Evolutionary conservation across 2,329 filamentous ascomycete genomes (phyloP).

Genomic region (Penicillium sp.): DNA sequence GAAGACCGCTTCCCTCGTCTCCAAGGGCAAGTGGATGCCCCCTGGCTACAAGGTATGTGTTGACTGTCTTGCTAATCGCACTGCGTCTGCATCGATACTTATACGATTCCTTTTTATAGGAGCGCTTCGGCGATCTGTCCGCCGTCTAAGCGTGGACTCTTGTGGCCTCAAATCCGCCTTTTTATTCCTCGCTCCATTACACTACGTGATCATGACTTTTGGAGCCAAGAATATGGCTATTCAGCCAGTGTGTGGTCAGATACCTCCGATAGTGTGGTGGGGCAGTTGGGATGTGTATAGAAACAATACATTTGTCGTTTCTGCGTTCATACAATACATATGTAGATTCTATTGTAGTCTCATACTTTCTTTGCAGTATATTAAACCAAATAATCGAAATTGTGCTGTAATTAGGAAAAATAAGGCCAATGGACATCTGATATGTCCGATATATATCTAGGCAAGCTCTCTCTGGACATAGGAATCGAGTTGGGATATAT

Average conservation of each 20-base stretch:
- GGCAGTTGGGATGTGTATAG: conserved; percentile 39
- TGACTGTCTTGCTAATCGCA: not conserved
- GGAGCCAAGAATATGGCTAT: conserved; percentile 27
- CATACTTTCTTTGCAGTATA: not conserved
- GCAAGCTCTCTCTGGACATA: not conserved
- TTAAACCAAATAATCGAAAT: not conserved
- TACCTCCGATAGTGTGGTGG: conserved; percentile 30
- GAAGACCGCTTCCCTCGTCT: conserved; percentile 90
- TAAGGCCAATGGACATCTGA: not conserved
- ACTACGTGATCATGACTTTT: conserved; percentile 28
- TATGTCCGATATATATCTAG: not conserved
- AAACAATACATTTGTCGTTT: conserved; percentile 38
- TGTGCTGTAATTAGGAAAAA: not conserved
- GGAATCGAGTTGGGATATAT: not conserved
- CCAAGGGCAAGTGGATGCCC: conserved; percentile 97
- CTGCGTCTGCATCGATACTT: not conserved
- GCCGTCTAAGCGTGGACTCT: conserved; percentile 66
- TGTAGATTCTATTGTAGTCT: not conserved
- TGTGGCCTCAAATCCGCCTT: conserved; percentile 27
- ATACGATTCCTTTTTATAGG: conserved; percentile 54
- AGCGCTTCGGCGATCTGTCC: conserved; percentile 98
- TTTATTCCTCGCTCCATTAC: conserved; percentile 34
- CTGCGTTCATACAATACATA: conserved; percentile 14
- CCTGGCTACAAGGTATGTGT: conserved; percentile 92
- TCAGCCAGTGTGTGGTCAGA: conserved; percentile 19